phyloP scores from a whole-genome alignment of 2,329 filamentous ascomycete species.

The Epicoccum sorghinum region DNA sequence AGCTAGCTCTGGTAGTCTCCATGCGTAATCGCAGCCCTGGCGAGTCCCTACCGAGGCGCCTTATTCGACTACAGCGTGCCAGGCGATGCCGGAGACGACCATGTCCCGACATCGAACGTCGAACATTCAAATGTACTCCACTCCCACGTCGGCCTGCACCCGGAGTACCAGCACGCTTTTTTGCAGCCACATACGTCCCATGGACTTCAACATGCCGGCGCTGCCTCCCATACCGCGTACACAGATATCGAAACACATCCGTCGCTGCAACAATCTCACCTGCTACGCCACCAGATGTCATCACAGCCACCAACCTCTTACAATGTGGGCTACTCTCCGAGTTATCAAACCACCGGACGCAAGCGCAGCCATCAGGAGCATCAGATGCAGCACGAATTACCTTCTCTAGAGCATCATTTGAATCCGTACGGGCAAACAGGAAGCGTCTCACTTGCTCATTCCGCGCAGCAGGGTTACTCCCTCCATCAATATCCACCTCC shows the following conservation, averaged over 20 bases:
- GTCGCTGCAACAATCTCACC: conserved; percentile 43
- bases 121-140: conserved; percentile 50
- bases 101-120: conserved; percentile 51
- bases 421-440: conserved; percentile 46
- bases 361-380: conserved; percentile 55
- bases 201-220: conserved; percentile 47
- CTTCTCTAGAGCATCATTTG: conserved; percentile 49
- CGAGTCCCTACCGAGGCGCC: conserved; percentile 54
- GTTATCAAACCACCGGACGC: conserved; percentile 40
- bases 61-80: conserved; percentile 55
- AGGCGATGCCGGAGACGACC: conserved; percentile 52
- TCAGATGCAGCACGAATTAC: conserved; percentile 47
- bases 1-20: conserved; percentile 58
- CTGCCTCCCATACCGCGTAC: conserved; percentile 45
- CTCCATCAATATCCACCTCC: conserved; percentile 45
- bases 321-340: conserved; percentile 44
- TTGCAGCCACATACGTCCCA: conserved; percentile 47
- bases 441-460: conserved; percentile 49
- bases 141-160: conserved; percentile 44
- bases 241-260: conserved; percentile 48
- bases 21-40: conserved; percentile 59
- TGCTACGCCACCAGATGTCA: conserved; percentile 46
- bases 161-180: conserved; percentile 45
- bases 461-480: conserved; percentile 46
- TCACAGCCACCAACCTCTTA: conserved; percentile 46